Evolutionary conservation across 768 basidiomycete species (phyloP).

Genomic region (Tricholoma furcatifolium): DNA sequence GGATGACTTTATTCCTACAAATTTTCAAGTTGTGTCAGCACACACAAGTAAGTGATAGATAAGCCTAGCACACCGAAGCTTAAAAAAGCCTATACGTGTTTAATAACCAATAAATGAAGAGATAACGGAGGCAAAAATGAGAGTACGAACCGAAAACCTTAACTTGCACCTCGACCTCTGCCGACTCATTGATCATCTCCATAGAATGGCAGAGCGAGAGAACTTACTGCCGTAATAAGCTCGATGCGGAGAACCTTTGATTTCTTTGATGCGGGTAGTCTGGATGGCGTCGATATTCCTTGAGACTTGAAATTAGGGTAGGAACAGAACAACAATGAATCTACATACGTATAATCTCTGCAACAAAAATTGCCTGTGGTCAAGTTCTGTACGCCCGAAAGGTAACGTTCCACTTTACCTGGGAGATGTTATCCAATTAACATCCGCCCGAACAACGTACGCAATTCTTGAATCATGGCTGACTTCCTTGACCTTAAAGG

Average conservation of each 20-base stretch:
- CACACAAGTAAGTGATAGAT: neutral
- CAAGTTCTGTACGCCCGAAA: neutral
- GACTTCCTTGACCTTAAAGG: slow-evolving; percentile 66
- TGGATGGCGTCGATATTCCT: slow-evolving; percentile 79
- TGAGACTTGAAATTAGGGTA: slow-evolving; percentile 9
- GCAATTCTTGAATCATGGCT: slow-evolving; percentile 78
- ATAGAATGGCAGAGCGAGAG: neutral
- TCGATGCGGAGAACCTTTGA: slow-evolving; percentile 51
- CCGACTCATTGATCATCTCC: neutral
- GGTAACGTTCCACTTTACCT: slow-evolving; percentile 35
- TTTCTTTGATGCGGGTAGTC: slow-evolving; percentile 69
- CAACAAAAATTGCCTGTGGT: neutral
- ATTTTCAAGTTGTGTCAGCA: neutral
- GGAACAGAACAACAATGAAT: neutral
- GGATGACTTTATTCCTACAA: slow-evolving; percentile 54
- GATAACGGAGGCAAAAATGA: neutral
- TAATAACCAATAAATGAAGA: neutral
- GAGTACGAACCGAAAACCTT: slow-evolving; percentile 67
- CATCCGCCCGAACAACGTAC: slow-evolving; percentile 67
- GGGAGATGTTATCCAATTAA: slow-evolving; percentile 81
- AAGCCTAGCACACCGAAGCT: slow-evolving; percentile 47
- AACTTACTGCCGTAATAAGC: slow-evolving; percentile 74
- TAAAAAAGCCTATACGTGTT: slow-evolving; percentile 63
- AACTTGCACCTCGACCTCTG: slow-evolving; percentile 63
- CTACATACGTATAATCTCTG: slow-evolving; percentile 74